Percentiles rank a stretch among this genome's conserved stretches.
phyloP scores from a whole-genome alignment of 1,139 yeast species.

The Suhomyces coccinellae region DNA sequence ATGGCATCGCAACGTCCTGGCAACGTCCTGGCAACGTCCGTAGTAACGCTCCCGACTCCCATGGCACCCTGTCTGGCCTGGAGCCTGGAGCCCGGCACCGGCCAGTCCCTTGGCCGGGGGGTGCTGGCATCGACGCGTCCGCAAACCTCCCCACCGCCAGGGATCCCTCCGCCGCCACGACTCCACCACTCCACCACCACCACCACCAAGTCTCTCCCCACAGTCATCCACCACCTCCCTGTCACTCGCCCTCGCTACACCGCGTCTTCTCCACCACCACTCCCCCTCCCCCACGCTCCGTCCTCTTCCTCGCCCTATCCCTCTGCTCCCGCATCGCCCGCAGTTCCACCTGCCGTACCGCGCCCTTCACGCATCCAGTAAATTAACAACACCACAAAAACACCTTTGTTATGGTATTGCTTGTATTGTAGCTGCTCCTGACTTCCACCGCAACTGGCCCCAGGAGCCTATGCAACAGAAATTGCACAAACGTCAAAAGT shows the following conservation, averaged over 20 bases:
- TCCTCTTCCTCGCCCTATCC: background rate
- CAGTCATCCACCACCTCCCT: background rate
- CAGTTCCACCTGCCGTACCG: background rate
- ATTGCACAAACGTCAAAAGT: conserved; percentile 5
- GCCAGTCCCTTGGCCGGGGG: no score
- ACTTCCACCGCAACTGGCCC: conserved; percentile 9
- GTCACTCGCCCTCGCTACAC: no score
- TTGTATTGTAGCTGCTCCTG: conserved; percentile 10
- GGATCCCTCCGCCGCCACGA: no score
- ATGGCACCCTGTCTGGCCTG: no score
- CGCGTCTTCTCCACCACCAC: background rate
- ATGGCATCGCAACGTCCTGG: no score
- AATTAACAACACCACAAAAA: conserved; percentile 14
- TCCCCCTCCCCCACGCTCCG: background rate
- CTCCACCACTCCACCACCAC: background rate
- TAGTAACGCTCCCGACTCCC: no score
- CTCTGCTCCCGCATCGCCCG: background rate
- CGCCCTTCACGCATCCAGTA: conserved; percentile 10
- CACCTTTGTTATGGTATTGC: conserved; percentile 12
- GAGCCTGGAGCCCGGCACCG: no score
- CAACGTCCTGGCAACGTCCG: no score
- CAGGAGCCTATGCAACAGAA: conserved; percentile 7
- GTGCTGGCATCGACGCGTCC: no score
- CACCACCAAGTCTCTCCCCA: background rate
- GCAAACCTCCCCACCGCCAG: no score